Evolutionary conservation across 306 rosid genomes (phyloP).

Genomic region (Rosa lucieae): DNA sequence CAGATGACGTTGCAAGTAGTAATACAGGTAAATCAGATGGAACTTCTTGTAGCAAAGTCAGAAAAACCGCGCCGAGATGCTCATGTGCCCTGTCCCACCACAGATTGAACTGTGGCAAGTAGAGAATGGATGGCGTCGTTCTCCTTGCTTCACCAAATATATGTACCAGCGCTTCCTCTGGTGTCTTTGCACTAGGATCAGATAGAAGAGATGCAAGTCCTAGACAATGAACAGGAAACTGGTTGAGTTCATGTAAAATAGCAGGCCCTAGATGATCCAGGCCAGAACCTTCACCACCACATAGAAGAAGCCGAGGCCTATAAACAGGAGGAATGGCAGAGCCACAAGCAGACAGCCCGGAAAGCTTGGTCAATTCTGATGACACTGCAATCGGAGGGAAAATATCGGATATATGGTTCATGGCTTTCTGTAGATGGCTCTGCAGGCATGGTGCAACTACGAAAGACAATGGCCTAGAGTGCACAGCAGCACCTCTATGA

Average conservation of each 20-base stretch:
- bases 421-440: conserved; percentile 63
- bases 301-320: conserved; percentile 88
- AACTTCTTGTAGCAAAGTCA: conserved; percentile 82
- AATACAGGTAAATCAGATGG: conserved; percentile 86
- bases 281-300: conserved; percentile 93
- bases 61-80: conserved; percentile 64
- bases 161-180: conserved; percentile 69
- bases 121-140: conserved; percentile 88
- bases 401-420: conserved; percentile 64
- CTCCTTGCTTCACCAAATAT: conserved; percentile 97
- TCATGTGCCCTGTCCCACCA: conserved; percentile 96
- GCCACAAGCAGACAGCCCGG: conserved; percentile 34
- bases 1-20: conserved; percentile 82
- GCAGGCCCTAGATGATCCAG: conserved; percentile 99
- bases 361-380: too few relatives aligned
- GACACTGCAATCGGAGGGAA: conserved; percentile 60
- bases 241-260: conserved; percentile 91
- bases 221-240: conserved; percentile 90
- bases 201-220: conserved; percentile 94
- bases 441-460: conserved; percentile 81
- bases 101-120: conserved; percentile 79
- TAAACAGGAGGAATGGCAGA: conserved; percentile 92
- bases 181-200: conserved; percentile 87
- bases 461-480: conserved; percentile 82
- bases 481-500: conserved; percentile 87